A percentile compares a stretch with the other conserved stretches of the same genome.
phyloP scores from a whole-genome alignment of 352 stramenopile genomes.

The Phytophthora kernoviae region DNA sequence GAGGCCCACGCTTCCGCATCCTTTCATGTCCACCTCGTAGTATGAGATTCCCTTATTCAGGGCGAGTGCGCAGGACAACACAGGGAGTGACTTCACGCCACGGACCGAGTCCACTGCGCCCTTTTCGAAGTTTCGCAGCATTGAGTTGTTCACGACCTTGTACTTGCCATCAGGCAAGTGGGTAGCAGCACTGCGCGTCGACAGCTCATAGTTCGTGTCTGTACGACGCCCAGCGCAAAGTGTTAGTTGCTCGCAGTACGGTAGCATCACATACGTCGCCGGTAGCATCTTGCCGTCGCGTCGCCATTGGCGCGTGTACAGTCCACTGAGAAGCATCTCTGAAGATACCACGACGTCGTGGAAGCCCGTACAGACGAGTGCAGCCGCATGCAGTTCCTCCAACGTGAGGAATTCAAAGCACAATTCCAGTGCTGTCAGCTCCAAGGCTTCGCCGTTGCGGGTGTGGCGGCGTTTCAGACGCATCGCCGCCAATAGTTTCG shows the following conservation, averaged over 20 bases:
- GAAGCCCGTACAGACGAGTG: slow-evolving; percentile 63
- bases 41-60: slow-evolving; percentile 66
- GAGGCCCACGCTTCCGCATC: slow-evolving; percentile 81
- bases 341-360: slow-evolving; percentile 51
- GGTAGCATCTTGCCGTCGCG: slow-evolving; percentile 25
- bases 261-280: slow-evolving; percentile 38
- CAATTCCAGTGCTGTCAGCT: slow-evolving; percentile 62
- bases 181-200: slow-evolving; percentile 63
- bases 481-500: slow-evolving; percentile 18
- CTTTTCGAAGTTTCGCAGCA: slow-evolving; percentile 77
- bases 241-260: slow-evolving; percentile 49
- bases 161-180: slow-evolving; percentile 42
- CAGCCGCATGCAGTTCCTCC: slow-evolving; percentile 46
- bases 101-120: slow-evolving; percentile 78
- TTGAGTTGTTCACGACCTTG: slow-evolving; percentile 81
- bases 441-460: slow-evolving; percentile 26
- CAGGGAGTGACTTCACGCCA: slow-evolving; percentile 47
- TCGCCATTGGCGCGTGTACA: slow-evolving; percentile 75
- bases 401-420: slow-evolving; percentile 80
- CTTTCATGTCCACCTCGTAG: slow-evolving; percentile 78
- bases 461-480: slow-evolving; percentile 24
- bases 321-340: slow-evolving; percentile 47
- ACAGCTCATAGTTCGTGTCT: slow-evolving; percentile 46
- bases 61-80: slow-evolving; percentile 60
- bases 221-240: slow-evolving; percentile 45